Evolutionary conservation across 495 filamentous ascomycete species (phyloP), one percentile per base, ranked within the genome.

Genomic region (Lophium mytilinum): DNA sequence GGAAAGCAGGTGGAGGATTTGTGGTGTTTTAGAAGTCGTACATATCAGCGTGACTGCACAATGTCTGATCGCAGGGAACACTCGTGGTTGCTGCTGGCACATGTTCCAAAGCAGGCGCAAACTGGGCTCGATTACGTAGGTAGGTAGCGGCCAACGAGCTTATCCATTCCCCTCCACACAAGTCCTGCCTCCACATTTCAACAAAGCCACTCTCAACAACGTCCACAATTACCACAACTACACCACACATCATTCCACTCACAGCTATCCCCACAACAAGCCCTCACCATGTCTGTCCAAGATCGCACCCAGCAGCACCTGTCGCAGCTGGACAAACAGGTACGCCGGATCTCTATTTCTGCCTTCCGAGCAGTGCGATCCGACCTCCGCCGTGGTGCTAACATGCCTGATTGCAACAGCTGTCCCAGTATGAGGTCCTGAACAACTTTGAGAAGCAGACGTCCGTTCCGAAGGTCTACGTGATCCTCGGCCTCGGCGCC

Each of bases 401-500:
- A 68, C 52, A 10, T 51, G 17, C 12, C 17, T 41, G 12, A 12
- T 41, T 41, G 11, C 39, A 63, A 37, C 72, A 98, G 94, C 89
- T 98, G 53, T 92, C 92, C 69, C 95, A 95, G 75, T 97, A 99
- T 78, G 89, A 88, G 54, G 73, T 80, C 67, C 85, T 99, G 69
- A 91, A 88, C 81, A 94, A 97, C 77, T 82, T 99, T 61, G 94
- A 99, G 84, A 89, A 87, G 74, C 89, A 95, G 76, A 93, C 89
- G 60, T 86, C 83, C 19, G 83, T 96, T 46, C 93, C 93, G 60
- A 99, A 99, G 80, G 89, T 92, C 71, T 97, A 99, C 68, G 89
- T 83, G 62, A 81, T 95, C 74, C 86, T 96, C 48, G 93, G 93
- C 62, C 72, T 96, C 34, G 80, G 72, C 47, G 85, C 83, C 48